Conservation (phyloP, 768 basidiomycete genomes). For the Kwoniella europaea region DNA sequence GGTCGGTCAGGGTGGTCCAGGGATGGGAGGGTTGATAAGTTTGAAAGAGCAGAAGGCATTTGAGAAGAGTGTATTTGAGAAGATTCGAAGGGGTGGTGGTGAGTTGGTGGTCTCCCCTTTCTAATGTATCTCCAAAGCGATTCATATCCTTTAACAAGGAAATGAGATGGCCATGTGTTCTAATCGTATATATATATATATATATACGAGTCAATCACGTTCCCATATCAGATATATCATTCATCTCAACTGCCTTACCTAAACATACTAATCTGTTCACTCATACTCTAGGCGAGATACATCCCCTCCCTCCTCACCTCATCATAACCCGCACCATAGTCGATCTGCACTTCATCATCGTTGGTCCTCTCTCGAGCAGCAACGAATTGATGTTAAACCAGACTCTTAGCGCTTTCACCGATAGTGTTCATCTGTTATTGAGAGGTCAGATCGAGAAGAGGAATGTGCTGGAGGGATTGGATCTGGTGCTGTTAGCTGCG, state of each 20-base stretch:
- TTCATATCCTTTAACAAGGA: too few species aligned
- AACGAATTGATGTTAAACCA: conserved; percentile 95
- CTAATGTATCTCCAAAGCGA: too few species aligned
- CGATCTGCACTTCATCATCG: conserved; percentile 92
- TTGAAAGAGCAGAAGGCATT: conserved; percentile 93
- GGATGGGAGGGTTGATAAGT: conserved; percentile 57
- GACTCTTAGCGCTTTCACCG: conserved; percentile 81
- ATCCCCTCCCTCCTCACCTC: conserved; percentile 87
- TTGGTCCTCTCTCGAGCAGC: conserved; percentile 76
- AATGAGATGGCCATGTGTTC: too few species aligned
- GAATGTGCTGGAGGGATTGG: conserved; percentile 89
- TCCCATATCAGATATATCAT: not conserved
- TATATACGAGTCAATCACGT: not conserved
- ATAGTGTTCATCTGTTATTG: conserved; percentile 82
- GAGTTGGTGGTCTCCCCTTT: conserved; percentile 42
- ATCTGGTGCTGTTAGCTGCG: conserved; percentile 85
- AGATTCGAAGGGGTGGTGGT: conserved; percentile 94
- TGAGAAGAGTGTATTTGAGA: conserved; percentile 93
- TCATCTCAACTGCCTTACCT: not conserved
- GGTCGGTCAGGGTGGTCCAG: conserved; percentile 50
- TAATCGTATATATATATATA: not conserved
- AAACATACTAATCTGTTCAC: not conserved
- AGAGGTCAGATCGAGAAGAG: conserved; percentile 94
- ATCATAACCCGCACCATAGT: conserved; percentile 92
- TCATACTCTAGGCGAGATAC: conserved; percentile 75